Conservation (phyloP, 75 land plant genomes). For the Pinus albicaulis region DNA sequence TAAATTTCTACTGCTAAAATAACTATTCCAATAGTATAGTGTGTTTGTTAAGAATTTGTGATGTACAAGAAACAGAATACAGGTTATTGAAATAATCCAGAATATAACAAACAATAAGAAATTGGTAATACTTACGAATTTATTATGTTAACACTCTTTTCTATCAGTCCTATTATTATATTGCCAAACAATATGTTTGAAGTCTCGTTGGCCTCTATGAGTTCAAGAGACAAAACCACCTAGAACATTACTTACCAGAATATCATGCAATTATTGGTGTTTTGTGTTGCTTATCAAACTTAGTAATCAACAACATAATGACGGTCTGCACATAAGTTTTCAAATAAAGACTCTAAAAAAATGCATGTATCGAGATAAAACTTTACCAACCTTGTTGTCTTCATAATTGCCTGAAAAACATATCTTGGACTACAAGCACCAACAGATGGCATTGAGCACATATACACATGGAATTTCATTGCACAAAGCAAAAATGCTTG, state of each 20-base stretch:
- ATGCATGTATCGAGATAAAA: neutral
- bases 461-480: conserved; percentile 95
- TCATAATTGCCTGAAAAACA: conserved; percentile 33
- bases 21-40: neutral
- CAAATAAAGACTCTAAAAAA: neutral
- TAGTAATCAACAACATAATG: neutral
- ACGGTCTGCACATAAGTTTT: neutral
- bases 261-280: neutral
- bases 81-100: neutral
- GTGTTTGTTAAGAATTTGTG: neutral
- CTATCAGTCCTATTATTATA: neutral
- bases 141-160: neutral
- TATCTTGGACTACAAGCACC: conserved; percentile 24
- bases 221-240: neutral
- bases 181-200: neutral
- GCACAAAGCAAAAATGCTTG: conserved; percentile 91
- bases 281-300: neutral
- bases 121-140: neutral
- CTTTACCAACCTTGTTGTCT: conserved; percentile 48
- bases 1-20: neutral
- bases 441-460: conserved; percentile 32
- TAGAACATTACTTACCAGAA: neutral
- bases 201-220: neutral
- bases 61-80: neutral
- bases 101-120: neutral